Evolutionary conservation across 2,329 filamentous ascomycete species (phyloP), one percentile per base, ranked within the genome.

Genomic region (Alternaria burnsii): DNA sequence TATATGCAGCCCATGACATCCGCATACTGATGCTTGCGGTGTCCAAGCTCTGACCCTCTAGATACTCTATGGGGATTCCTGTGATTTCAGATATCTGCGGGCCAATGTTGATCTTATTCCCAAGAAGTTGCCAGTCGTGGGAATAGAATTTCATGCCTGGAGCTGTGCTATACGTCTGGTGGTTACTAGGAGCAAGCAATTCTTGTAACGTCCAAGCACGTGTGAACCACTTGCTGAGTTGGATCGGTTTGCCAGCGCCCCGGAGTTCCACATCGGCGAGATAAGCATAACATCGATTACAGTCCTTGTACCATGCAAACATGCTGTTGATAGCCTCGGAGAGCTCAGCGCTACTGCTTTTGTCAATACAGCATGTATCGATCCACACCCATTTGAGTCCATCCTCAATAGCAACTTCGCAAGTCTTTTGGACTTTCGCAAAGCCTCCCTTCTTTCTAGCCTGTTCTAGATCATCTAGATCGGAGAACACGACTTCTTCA

Each of bases 311-410:
- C 61, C 64, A 72, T 1, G 52, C n/a, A 12, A 67, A 70, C 63
- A 68, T 63, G 1, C 60, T 66, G 32, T 69, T 63, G 36, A 68
- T 68, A 8, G 63, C 65, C 18, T 66, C 61, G 2, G 60, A 64
- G 3, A 68, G 52, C 22, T 68, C 60, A 11, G 61, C 61, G 10
- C 53, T 67, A 2, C 62, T 68, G 4, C 38, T 58, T 22, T 71
- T 70, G n/a, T 71, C 63, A n/a, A 72, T 71, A 26, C 69, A 68
- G 16, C 66, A 71, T 1, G 63, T 68, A 24, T 71, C 66, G 1
- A 69, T 56, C 65, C 67, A 71, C 1, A 50, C 50, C 1, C 61
- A 70, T 0, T 56, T 26, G 3, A 61, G 60, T 0, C 43, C 50
- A 32, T 71, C 57, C 16, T 38, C 26, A 2, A 24, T 3, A 2